phyloP scores from a whole-genome alignment of 257 asterid genomes.

The Solanum megistacrolobum region DNA sequence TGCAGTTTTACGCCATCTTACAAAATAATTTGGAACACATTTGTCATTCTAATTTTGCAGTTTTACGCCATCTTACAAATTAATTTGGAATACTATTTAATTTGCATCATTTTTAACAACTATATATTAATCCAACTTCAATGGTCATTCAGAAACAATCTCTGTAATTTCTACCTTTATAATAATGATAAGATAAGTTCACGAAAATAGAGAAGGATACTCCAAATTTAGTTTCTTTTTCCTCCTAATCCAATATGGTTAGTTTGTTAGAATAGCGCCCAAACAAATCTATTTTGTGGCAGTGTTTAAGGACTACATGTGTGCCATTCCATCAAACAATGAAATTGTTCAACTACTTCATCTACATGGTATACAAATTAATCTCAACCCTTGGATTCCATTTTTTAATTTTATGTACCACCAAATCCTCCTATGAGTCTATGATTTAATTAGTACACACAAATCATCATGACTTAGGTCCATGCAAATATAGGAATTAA shows the following conservation, averaged over 20 bases:
- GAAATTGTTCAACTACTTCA: slow-evolving; percentile 1
- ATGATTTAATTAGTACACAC: background rate
- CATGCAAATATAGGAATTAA: background rate
- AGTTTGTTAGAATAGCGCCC: background rate
- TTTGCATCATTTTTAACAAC: too few species aligned
- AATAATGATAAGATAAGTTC: too few species aligned
- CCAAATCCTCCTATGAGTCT: background rate
- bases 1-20: too few species aligned
- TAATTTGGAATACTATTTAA: too few species aligned
- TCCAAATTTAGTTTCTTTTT: background rate
- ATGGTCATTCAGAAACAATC: background rate
- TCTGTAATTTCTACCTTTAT: background rate
- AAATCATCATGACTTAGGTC: background rate
- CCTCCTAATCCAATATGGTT: background rate
- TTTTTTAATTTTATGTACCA: background rate
- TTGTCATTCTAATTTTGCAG: too few species aligned
- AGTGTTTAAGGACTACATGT: background rate
- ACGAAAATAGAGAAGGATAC: too few species aligned
- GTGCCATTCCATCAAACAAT: background rate
- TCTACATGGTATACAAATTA: background rate
- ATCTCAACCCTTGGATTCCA: background rate
- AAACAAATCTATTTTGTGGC: background rate
- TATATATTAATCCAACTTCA: too few species aligned
- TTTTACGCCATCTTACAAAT: too few species aligned
- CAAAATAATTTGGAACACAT: too few species aligned